Conservation (phyloP, 768 basidiomycete genomes). For the Grammothele lineata region DNA sequence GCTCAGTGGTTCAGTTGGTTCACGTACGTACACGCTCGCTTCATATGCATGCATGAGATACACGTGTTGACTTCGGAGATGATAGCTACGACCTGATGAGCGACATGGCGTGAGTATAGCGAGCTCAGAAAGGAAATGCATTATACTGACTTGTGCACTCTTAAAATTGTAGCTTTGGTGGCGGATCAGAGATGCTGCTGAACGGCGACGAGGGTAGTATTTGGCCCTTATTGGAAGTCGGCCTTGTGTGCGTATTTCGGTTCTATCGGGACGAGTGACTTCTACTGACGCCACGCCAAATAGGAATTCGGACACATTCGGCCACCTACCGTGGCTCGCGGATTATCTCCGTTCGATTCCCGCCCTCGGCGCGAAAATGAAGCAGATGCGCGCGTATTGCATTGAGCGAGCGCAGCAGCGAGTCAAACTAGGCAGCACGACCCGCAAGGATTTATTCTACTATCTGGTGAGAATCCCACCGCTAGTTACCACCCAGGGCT, state of each 20-base stretch:
- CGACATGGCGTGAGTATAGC: conserved; percentile 26
- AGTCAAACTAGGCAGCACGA: conserved; percentile 16
- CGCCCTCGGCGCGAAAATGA: conserved; percentile 15
- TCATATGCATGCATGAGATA: neutral
- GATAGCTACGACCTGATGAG: conserved; percentile 30
- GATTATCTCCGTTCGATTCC: conserved; percentile 20
- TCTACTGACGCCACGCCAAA: conserved; percentile 10
- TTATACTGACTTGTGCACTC: neutral
- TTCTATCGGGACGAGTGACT: neutral
- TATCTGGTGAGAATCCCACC: conserved; percentile 32
- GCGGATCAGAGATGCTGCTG: conserved; percentile 34
- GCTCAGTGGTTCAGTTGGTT: conserved; percentile 35
- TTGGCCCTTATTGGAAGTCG: conserved; percentile 26
- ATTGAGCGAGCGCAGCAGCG: conserved; percentile 15
- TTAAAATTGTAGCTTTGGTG: conserved; percentile 29
- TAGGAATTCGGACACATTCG: conserved; percentile 14
- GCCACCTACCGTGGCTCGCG: conserved; percentile 22
- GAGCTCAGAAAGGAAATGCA: neutral
- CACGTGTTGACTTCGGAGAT: conserved; percentile 5
- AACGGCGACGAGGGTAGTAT: conserved; percentile 31
- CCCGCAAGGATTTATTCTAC: conserved; percentile 35
- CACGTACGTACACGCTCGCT: conserved; percentile 27
- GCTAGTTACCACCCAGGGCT: neutral
- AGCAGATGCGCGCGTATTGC: conserved; percentile 16
- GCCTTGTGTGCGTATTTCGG: conserved; percentile 24